A percentile compares a stretch with the other conserved stretches of the same genome.
phyloP scores from a whole-genome alignment of 257 asterid species.

The Agastache rugosa region DNA sequence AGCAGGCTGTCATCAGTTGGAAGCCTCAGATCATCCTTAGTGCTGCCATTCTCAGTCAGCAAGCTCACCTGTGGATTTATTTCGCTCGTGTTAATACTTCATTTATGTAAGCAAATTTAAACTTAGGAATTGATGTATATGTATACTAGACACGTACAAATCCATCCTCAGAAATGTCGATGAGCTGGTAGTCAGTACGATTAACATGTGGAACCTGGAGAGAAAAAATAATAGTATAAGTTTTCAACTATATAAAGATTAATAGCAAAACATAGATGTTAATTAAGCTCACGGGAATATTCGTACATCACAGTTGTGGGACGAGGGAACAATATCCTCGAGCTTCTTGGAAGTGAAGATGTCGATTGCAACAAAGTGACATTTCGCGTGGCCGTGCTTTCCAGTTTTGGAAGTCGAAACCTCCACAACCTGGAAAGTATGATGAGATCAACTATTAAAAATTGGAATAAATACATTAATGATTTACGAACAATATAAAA shows the following conservation, averaged over 20 bases:
- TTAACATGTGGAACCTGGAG: conserved; percentile 89
- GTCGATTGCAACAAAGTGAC: conserved; percentile 90
- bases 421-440: conserved; percentile 73
- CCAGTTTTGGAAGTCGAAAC: conserved; percentile 98
- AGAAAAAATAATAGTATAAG: background rate
- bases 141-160: conserved; percentile 60
- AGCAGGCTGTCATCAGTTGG: conserved; percentile 82
- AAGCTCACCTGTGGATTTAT: conserved; percentile 68
- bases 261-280: background rate
- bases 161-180: conserved; percentile 96
- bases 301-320: conserved; percentile 87
- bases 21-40: conserved; percentile 94
- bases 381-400: conserved; percentile 93
- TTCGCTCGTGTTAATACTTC: background rate
- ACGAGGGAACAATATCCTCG: conserved; percentile 96
- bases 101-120: background rate
- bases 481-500: background rate
- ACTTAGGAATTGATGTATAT: background rate
- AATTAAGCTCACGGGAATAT: conserved; percentile 4
- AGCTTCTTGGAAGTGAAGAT: conserved; percentile 90
- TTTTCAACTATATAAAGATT: background rate
- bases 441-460: conserved; percentile 4
- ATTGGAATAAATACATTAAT: background rate
- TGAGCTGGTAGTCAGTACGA: conserved; percentile 92
- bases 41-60: conserved; percentile 80